phyloP scores from a whole-genome alignment of 352 stramenopile species.

The Albugo laibachii region DNA sequence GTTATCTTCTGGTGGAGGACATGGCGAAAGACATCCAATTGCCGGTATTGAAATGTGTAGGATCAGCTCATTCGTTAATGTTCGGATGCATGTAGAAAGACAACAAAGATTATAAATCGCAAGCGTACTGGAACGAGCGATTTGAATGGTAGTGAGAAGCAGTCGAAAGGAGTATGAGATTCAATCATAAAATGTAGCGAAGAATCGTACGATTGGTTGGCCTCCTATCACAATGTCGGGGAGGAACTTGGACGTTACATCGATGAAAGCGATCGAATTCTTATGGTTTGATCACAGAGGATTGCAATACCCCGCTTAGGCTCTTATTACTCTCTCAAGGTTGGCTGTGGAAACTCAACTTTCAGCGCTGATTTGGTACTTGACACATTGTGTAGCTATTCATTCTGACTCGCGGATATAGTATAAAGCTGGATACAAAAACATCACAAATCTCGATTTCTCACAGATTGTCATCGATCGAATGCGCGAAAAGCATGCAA shows the following conservation, averaged over 20 bases:
- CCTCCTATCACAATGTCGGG: constrained; percentile 24
- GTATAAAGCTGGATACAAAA: constrained; percentile 29
- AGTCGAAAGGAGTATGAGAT: neutral
- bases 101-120: constrained; percentile 42
- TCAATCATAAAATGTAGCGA: constrained; percentile 13
- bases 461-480: constrained; percentile 35
- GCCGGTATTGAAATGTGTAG: too few relatives aligned
- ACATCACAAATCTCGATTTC: constrained; percentile 64
- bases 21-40: too few relatives aligned
- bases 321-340: constrained; percentile 11
- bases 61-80: neutral
- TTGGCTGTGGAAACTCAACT: constrained; percentile 59
- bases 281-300: constrained; percentile 14
- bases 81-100: constrained; percentile 5
- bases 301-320: neutral
- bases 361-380: constrained; percentile 53
- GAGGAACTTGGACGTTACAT: constrained; percentile 21
- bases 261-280: constrained; percentile 16
- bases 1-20: too few relatives aligned
- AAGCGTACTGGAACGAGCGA: constrained; percentile 51
- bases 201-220: constrained; percentile 63
- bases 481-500: constrained; percentile 36
- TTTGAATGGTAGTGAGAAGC: constrained; percentile 19
- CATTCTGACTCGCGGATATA: constrained; percentile 1
- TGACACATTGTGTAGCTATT: neutral